A percentile compares a stretch with the other conserved stretches of the same genome.
Evolutionary conservation across 106 monocot species (phyloP).

Genomic region (Apostasia shenzhenica): DNA sequence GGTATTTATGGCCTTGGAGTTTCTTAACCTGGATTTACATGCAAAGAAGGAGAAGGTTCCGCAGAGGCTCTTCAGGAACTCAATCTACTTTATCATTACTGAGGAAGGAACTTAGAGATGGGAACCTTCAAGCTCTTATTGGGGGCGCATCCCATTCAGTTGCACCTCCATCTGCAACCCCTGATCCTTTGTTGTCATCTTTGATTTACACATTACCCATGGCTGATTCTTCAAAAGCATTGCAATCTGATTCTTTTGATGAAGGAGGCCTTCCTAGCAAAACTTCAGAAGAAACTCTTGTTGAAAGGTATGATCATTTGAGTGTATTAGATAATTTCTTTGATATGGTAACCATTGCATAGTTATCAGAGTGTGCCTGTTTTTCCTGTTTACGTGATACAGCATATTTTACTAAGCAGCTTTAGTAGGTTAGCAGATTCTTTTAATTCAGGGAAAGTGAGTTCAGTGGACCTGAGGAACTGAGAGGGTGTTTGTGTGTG

Average conservation of each 20-base stretch:
- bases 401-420: too few species aligned
- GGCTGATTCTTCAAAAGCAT: slow-evolving; percentile 35
- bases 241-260: slow-evolving; percentile 18
- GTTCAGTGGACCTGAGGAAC: too few species aligned
- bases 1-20: neutral
- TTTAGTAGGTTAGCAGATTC: too few species aligned
- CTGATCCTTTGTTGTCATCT: slow-evolving; percentile 83
- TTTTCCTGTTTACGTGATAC: too few species aligned
- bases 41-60: slow-evolving; percentile 42
- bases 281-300: slow-evolving; percentile 23
- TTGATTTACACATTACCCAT: slow-evolving; percentile 54
- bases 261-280: slow-evolving; percentile 14
- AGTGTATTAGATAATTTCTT: neutral
- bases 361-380: too few species aligned
- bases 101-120: slow-evolving; percentile 52
- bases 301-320: slow-evolving; percentile 44
- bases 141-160: slow-evolving; percentile 38
- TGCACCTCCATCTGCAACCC: slow-evolving; percentile 31
- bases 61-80: slow-evolving; percentile 27
- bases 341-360: too few species aligned
- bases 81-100: slow-evolving; percentile 43
- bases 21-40: slow-evolving; percentile 45
- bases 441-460: too few species aligned
- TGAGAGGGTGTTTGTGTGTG: too few species aligned
- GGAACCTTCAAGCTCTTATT: slow-evolving; percentile 39